Evolutionary conservation across 495 filamentous ascomycete species (phyloP), one percentile per base, ranked within the genome.

Genomic region (Talaromyces ruber): DNA sequence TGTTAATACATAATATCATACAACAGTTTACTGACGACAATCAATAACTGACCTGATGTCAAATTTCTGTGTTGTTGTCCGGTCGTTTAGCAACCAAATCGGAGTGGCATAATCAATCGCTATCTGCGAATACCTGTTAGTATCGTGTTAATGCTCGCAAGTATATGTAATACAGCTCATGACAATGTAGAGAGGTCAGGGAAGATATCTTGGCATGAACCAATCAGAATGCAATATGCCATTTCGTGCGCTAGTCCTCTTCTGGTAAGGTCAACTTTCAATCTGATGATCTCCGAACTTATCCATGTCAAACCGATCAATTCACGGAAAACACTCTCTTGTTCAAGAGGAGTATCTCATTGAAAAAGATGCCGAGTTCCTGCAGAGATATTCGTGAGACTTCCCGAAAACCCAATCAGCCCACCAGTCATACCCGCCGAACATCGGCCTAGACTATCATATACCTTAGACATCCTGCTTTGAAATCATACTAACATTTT

Each of bases 331-430:
- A 47, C 43, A n/a, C 18, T 6, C 43, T 8, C n/a, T 47, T 21
- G 43, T 8, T 47, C 43, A 6, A 47, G 6, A 18, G 43, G 43
- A 47, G n/a, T 21, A 9, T 12, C 12, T 6, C 16, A 47, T 21
- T 22, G 43, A 47, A 6, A 24, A 86, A 67, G 58, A 98, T 98
- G 94, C 94, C 94, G 26, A 89, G 88, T 72, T 97, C 93, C 62
- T 98, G 94, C 81, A 90, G 90, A 82, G 93, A 97, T 71, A 92
- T 98, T 70, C 85, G 94, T 98, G 83, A 68, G 87, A 78, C 16
- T 39, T n/a, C n/a, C n/a, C n/a, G n/a, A n/a, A n/a, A n/a, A n/a
- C 18, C 26, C 2, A 59, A 26, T 16, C 11, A 37, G 22, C 3
- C 39, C 14, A 43, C 45, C 6, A 3, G 5, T 47, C 16, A 30